These are phyloP conservation scores for Malassezia dermatis DNA, from an alignment of 1,284 basidiomycete species.

Conservation along the genomic window DNA sequence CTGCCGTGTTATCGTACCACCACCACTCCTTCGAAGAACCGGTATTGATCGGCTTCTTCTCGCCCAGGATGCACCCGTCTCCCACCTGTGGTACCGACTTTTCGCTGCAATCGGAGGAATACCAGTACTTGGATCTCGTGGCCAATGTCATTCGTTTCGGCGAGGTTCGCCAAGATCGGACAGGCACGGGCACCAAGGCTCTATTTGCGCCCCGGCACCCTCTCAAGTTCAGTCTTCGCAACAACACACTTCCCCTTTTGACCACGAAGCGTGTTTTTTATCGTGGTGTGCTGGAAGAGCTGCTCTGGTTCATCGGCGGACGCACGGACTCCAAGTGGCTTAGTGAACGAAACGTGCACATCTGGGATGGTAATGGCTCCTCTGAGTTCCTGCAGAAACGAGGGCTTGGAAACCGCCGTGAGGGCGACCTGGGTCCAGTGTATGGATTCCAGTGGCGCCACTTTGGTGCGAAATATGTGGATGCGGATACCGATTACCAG, in stretches of 20 bases:
- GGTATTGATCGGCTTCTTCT: conserved; percentile 39
- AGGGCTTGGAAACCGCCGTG: conserved; percentile 69
- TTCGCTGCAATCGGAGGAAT: conserved; percentile 21
- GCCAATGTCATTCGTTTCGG: conserved; percentile 33
- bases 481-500: conserved; percentile 65
- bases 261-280: conserved; percentile 92
- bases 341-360: conserved; percentile 74
- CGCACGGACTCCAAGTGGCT: conserved; percentile 71
- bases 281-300: conserved; percentile 82
- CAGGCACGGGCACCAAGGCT: conserved; percentile 42
- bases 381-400: conserved; percentile 73
- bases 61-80: conserved; percentile 23
- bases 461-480: conserved; percentile 79
- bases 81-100: neutral
- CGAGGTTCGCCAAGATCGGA: conserved; percentile 34
- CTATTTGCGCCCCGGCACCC: conserved; percentile 40
- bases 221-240: conserved; percentile 31
- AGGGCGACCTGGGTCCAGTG: conserved; percentile 89
- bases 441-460: conserved; percentile 99
- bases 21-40: conserved; percentile 42
- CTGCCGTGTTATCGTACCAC: conserved; percentile 40
- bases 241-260: conserved; percentile 62
- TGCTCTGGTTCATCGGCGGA: conserved; percentile 87
- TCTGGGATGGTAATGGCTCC: conserved; percentile 95
- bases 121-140: conserved; percentile 42